Evolutionary conservation across 495 filamentous ascomycete species (phyloP).

Genomic region (Penicillium manginii): DNA sequence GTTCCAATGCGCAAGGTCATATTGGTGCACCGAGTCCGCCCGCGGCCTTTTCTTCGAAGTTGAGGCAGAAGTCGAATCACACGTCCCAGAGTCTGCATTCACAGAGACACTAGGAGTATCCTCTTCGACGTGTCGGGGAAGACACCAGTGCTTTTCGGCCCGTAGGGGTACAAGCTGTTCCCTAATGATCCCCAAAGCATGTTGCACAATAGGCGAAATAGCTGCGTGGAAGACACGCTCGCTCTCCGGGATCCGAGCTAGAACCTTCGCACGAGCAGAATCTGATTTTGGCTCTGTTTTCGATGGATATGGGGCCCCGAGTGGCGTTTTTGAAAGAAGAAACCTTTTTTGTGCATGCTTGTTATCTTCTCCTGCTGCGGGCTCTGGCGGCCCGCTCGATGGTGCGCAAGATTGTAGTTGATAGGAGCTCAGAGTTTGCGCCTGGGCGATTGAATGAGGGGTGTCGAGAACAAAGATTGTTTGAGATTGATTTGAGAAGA

Average conservation of each 20-base stretch:
- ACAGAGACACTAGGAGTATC: conserved; percentile 1
- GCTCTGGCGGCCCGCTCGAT: neutral
- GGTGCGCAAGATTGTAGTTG: neutral
- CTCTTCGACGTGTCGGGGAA: conserved; percentile 26
- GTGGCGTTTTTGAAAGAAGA: conserved; percentile 38
- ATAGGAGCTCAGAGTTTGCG: conserved; percentile 31
- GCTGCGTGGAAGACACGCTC: conserved; percentile 36
- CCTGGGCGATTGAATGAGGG: conserved; percentile 59
- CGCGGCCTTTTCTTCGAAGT: neutral
- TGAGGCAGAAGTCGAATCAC: neutral
- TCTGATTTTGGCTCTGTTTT: conserved; percentile 47
- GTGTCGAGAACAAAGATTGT: conserved; percentile 64
- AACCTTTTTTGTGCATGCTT: conserved; percentile 15
- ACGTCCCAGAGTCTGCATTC: conserved; percentile 7
- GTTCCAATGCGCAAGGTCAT: too few relatives aligned
- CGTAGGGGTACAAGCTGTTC: conserved; percentile 3
- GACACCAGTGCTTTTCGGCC: conserved; percentile 46
- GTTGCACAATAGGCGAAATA: conserved; percentile 34
- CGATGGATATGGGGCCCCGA: conserved; percentile 38
- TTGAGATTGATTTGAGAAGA: conserved; percentile 52
- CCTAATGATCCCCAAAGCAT: conserved; percentile 35
- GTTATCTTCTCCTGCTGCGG: conserved; percentile 3
- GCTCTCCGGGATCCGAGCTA: conserved; percentile 31
- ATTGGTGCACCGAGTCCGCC: neutral
- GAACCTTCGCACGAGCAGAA: conserved; percentile 40